Evolutionary conservation across 116 monocot species (phyloP).

Genomic region (Iris pallida): DNA sequence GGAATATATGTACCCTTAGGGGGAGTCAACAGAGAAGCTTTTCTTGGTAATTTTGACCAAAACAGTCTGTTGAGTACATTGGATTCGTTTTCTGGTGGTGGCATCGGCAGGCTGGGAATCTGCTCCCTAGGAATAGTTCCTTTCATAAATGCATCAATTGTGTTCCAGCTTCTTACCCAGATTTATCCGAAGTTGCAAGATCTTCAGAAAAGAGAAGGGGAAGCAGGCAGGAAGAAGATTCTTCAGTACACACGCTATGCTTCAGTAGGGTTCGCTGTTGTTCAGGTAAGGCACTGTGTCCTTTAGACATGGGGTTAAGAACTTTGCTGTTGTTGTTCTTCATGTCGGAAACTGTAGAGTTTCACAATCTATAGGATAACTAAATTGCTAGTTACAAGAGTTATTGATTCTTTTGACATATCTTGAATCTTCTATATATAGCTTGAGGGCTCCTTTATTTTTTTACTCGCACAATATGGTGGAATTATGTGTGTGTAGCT

Average conservation of each 20-base stretch:
- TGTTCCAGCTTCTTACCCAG: slow-evolving; percentile 94
- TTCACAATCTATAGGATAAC: no score
- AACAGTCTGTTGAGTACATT: slow-evolving; percentile 90
- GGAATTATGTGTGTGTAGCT: no score
- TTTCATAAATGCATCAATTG: slow-evolving; percentile 96
- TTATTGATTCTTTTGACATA: neutral
- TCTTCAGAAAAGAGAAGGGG: slow-evolving; percentile 92
- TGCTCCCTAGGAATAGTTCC: slow-evolving; percentile 95
- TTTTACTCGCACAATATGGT: neutral
- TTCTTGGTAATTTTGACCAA: slow-evolving; percentile 86
- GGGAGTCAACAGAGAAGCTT: slow-evolving; percentile 89
- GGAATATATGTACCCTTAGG: slow-evolving; percentile 94
- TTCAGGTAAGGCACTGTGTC: slow-evolving; percentile 53
- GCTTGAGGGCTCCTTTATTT: neutral
- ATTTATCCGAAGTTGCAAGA: slow-evolving; percentile 98
- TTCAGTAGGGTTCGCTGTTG: slow-evolving; percentile 95
- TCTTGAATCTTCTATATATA: neutral
- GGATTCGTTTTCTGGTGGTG: slow-evolving; percentile 99
- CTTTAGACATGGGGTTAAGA: no score
- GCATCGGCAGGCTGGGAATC: slow-evolving; percentile 90
- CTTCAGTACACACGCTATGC: slow-evolving; percentile 97
- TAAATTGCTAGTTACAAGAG: no score
- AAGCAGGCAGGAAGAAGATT: slow-evolving; percentile 97
- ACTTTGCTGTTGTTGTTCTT: no score
- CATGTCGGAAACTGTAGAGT: no score